Conservation (phyloP, 2,329 filamentous ascomycete species). For the Nothopassalora personata region DNA sequence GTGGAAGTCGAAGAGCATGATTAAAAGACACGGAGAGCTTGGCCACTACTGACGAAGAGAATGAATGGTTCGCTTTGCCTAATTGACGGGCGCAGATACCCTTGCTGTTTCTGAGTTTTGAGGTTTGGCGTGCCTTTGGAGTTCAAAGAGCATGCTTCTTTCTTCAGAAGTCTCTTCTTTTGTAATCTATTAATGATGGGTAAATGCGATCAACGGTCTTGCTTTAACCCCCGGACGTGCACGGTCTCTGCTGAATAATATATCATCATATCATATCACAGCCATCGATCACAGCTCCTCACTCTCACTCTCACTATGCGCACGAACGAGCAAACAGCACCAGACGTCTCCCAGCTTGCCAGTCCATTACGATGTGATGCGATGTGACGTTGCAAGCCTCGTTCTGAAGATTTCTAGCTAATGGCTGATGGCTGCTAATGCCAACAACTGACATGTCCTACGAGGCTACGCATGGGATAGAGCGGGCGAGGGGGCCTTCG, state of each 20-base stretch:
- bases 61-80: not conserved
- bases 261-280: too few relatives aligned
- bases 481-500: too few relatives aligned
- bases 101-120: not conserved
- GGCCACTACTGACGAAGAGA: not conserved
- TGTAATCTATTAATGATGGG: not conserved
- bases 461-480: too few relatives aligned
- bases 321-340: too few relatives aligned
- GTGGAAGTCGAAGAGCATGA: not conserved
- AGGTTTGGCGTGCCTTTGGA: not conserved
- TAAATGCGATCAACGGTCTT: not conserved
- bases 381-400: too few relatives aligned
- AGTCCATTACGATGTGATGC: too few relatives aligned
- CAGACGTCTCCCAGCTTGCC: too few relatives aligned
- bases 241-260: not conserved
- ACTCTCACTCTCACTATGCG: too few relatives aligned
- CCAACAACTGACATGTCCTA: too few relatives aligned
- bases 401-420: too few relatives aligned
- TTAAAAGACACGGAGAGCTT: not conserved
- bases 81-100: not conserved
- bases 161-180: not conserved
- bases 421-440: too few relatives aligned
- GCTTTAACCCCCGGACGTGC: not conserved
- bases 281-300: too few relatives aligned
- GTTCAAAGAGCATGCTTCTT: not conserved